These are phyloP conservation scores for Diaporthe amygdali DNA, from an alignment of 2,329 filamentous ascomycete genomes.

Conservation along the genomic window DNA sequence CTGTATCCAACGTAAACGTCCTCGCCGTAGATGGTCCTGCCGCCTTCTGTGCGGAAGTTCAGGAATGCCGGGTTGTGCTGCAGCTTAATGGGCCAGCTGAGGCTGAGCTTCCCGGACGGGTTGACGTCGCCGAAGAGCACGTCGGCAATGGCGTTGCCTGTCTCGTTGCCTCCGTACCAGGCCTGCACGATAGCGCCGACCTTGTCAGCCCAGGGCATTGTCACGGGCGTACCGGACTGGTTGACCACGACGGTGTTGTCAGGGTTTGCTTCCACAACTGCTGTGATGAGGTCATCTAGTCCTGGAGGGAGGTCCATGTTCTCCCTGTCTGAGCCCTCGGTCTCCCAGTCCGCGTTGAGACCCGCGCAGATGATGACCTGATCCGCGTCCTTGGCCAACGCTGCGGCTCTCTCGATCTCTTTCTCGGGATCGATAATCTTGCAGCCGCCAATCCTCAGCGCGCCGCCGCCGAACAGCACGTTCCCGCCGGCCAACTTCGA, in stretches of 20 bases:
- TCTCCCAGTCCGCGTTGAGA: constrained; percentile 82
- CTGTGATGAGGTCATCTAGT: constrained; percentile 72
- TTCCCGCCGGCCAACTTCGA: constrained; percentile 54
- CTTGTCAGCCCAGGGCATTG: constrained; percentile 70
- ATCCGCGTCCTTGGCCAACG: constrained; percentile 71
- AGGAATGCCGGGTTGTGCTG: constrained; percentile 74
- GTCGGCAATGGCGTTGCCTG: constrained; percentile 80
- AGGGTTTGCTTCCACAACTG: constrained; percentile 69
- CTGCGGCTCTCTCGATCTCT: constrained; percentile 70
- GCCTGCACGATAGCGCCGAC: constrained; percentile 71
- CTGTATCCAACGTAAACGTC: constrained; percentile 76
- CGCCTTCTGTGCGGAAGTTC: constrained; percentile 69
- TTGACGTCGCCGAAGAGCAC: constrained; percentile 77
- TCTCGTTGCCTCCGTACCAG: constrained; percentile 89
- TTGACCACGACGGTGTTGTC: constrained; percentile 72
- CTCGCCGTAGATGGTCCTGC: constrained; percentile 72
- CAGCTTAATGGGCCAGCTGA: constrained; percentile 66
- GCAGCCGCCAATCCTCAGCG: constrained; percentile 66
- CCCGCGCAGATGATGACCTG: constrained; percentile 81
- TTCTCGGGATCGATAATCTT: constrained; percentile 61
- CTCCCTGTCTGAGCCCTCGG: constrained; percentile 78
- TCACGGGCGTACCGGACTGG: constrained; percentile 77
- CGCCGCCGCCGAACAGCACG: constrained; percentile 61
- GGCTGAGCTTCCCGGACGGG: constrained; percentile 70
- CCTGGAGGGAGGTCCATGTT: constrained; percentile 78